Conservation (phyloP, 1,284 basidiomycete species). For the Vanrija pseudolonga region DNA sequence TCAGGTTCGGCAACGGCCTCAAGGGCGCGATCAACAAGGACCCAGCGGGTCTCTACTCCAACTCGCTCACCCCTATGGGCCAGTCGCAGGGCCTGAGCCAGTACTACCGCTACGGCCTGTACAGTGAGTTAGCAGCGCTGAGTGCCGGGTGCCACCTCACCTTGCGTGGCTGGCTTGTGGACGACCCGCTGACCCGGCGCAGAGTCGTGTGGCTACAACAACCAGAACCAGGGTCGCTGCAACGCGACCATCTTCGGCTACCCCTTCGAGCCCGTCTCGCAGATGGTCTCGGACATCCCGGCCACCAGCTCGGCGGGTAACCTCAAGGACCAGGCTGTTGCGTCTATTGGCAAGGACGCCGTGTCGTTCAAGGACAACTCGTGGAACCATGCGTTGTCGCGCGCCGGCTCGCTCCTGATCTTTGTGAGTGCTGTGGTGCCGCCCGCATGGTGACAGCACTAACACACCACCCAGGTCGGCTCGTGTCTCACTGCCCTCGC, state of each 20-base stretch:
- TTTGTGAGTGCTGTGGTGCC: slow-evolving; percentile 35
- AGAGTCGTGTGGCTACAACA: slow-evolving; percentile 45
- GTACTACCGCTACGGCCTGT: slow-evolving; percentile 46
- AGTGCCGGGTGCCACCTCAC: no score
- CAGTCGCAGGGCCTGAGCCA: slow-evolving; percentile 35
- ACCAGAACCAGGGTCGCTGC: slow-evolving; percentile 38
- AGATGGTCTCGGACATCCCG: slow-evolving; percentile 35
- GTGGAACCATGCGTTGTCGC: slow-evolving; percentile 33
- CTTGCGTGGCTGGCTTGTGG: not conserved
- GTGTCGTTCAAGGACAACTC: slow-evolving; percentile 33
- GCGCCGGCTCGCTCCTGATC: slow-evolving; percentile 38
- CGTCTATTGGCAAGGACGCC: slow-evolving; percentile 15
- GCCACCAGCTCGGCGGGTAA: slow-evolving; percentile 33
- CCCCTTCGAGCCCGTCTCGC: slow-evolving; percentile 39
- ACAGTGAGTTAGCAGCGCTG: no score
- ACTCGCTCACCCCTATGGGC: slow-evolving; percentile 28
- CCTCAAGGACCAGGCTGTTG: slow-evolving; percentile 13
- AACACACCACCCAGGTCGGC: slow-evolving; percentile 28
- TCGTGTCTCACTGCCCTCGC: slow-evolving; percentile 34
- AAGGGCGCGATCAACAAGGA: slow-evolving; percentile 11
- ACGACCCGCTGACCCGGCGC: not conserved
- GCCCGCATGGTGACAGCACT: not conserved
- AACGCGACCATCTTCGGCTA: slow-evolving; percentile 44
- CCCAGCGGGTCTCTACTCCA: slow-evolving; percentile 27
- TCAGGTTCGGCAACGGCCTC: slow-evolving; percentile 30